These are phyloP conservation scores for Heimioporus punctisporus DNA, from an alignment of 1,284 basidiomycete genomes.

Conservation along the genomic window DNA sequence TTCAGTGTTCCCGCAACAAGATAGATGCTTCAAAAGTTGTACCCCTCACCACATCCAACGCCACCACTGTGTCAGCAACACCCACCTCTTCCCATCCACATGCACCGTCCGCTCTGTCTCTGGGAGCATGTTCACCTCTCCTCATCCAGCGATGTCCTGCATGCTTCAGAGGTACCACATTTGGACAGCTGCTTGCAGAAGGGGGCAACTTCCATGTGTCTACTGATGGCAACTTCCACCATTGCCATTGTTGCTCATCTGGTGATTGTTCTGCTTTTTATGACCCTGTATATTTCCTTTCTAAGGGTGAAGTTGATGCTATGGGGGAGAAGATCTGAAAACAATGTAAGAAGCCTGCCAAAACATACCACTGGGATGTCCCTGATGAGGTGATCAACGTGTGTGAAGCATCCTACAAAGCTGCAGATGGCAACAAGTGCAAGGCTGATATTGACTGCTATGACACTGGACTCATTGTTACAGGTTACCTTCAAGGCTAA, in stretches of 20 bases:
- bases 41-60: not conserved
- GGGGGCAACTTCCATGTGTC: conserved; percentile 3
- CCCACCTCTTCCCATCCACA: too few species aligned
- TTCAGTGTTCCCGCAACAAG: not conserved
- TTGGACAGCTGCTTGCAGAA: not conserved
- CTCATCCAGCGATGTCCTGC: conserved; percentile 8
- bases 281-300: not conserved
- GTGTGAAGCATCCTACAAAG: not conserved
- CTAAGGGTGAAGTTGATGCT: not conserved
- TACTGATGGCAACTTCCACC: conserved; percentile 6
- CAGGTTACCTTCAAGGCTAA: too few species aligned
- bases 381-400: not conserved
- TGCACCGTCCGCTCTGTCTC: too few species aligned
- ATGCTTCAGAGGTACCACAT: not conserved
- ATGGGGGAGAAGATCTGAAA: not conserved
- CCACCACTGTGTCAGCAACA: too few species aligned
- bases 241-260: not conserved
- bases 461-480: conserved; percentile 29
- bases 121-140: not conserved
- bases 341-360: not conserved
- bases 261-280: not conserved
- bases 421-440: not conserved
- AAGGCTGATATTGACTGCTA: conserved; percentile 6
- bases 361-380: not conserved
- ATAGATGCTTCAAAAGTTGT: not conserved